Conservation (phyloP, 2,329 filamentous ascomycete genomes). For the Fusarium sp. region DNA sequence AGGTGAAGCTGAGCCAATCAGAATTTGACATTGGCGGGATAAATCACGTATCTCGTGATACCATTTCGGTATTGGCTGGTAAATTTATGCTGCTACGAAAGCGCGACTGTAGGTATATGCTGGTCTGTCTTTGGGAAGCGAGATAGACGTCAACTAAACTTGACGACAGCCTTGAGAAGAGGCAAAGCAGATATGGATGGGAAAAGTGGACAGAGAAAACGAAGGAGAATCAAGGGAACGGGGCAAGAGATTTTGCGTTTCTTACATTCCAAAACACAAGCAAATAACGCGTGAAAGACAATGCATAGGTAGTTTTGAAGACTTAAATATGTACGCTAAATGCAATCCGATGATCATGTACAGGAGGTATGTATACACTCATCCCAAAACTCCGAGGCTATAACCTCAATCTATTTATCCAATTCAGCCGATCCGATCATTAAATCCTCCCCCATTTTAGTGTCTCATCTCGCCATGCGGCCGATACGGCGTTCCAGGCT, state of each 20-base stretch:
- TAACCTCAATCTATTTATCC: constrained; percentile 16
- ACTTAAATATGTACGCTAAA: constrained; percentile 27
- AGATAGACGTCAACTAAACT: rapidly evolving
- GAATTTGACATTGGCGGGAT: rapidly evolving
- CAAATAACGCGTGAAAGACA: not conserved
- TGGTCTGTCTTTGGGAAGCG: not conserved
- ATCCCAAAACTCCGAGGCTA: constrained; percentile 32
- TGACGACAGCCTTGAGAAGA: not conserved
- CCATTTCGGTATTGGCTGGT: rapidly evolving
- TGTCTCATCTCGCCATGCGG: not conserved
- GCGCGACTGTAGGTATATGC: not conserved
- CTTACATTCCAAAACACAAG: no score
- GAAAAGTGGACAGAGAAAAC: not conserved
- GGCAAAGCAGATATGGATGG: not conserved
- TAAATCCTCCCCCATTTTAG: constrained; percentile 2
- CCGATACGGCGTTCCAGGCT: constrained; percentile 12
- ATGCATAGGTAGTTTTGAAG: not conserved
- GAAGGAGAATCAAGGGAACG: no score
- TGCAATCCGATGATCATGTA: not conserved
- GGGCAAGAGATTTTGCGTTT: not conserved
- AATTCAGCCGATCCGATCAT: constrained; percentile 11
- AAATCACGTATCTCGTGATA: no score
- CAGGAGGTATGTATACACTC: not conserved
- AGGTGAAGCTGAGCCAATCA: not conserved
- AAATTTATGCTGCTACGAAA: not conserved